Evolutionary conservation across 306 rosid genomes (phyloP), one percentile per base, ranked within the genome.

Genomic region (Trifolium pratense): DNA sequence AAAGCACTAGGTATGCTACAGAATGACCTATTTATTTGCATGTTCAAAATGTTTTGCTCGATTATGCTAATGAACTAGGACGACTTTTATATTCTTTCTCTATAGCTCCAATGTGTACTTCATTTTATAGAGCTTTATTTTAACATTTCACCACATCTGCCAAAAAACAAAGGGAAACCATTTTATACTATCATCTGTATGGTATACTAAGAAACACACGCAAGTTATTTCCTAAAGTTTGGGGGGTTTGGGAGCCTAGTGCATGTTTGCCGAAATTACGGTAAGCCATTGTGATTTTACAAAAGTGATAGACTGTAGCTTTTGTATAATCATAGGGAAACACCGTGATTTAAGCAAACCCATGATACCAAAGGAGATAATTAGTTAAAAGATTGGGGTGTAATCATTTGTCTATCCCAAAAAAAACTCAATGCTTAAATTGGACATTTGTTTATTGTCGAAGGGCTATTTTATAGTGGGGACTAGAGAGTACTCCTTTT

Each of bases 1-100:
- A 81, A 67, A 18, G 87, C 90, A 15, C 71, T 90, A 74, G 97
- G 97, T 90, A 89, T 84, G 83, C 43, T 77, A 5, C 64, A 36
- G 9, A 72, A 69, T 68, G 11, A 40, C 56, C 55, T 17, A 53
- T 32, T 15, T 11, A 20, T 62, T 32, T 42, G 53, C 59, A 25
- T 14, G 29, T 29, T 37, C 12, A 39, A 3, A 40, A 26, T 74
- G 20, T 26, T 25, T 63, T 70, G 68, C 52, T 61, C 34, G 25
- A 36, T 36, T 62, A 16, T 62, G 68, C n/a, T 10, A 15, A 62
- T 31, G 42, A 43, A 43, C 49, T 14, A 58, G 5, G 34, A 56
- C 26, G 17, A 25, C 37, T 13, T n/a, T 39, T 67, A 9, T 42
- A 14, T 42, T 20, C n/a, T 5, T 43, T 66, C 11, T 42, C 1